phyloP scores from a whole-genome alignment of 495 filamentous ascomycete species.

The Bombardia bombarda region DNA sequence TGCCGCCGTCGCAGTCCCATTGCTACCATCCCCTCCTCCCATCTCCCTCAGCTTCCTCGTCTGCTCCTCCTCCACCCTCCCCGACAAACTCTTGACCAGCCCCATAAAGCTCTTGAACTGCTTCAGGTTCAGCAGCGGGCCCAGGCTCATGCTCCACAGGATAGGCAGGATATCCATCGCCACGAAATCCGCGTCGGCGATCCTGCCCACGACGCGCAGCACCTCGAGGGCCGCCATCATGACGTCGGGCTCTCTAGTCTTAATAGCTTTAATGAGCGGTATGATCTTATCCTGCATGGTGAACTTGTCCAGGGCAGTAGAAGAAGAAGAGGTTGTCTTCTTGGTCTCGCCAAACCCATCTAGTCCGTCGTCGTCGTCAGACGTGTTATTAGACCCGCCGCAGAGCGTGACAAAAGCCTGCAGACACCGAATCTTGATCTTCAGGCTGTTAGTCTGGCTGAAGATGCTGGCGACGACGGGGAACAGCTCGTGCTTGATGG shows the following conservation, averaged over 20 bases:
- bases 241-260: constrained; percentile 94
- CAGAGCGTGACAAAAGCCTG: constrained; percentile 87
- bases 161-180: constrained; percentile 84
- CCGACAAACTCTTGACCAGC: constrained; percentile 72
- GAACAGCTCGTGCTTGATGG: constrained; percentile 92
- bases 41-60: constrained; percentile 80
- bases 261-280: constrained; percentile 83
- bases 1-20: constrained; percentile 21
- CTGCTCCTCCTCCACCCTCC: constrained; percentile 79
- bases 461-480: constrained; percentile 85
- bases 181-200: constrained; percentile 86
- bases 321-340: constrained; percentile 51
- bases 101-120: constrained; percentile 88
- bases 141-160: constrained; percentile 87
- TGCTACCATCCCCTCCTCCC: constrained; percentile 42
- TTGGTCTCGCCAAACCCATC: constrained; percentile 53
- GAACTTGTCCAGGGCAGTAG: constrained; percentile 83
- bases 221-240: constrained; percentile 91
- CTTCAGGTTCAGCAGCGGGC: constrained; percentile 73
- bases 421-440: constrained; percentile 84
- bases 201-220: constrained; percentile 68
- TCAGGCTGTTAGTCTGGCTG: constrained; percentile 82
- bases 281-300: constrained; percentile 96
- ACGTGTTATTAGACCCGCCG: constrained; percentile 54
- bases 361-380: constrained; percentile 56